A percentile compares a stretch with the other conserved stretches of the same genome.
Evolutionary conservation across 345 rosid genomes (phyloP).

Genomic region (Eucalyptus rudis): DNA sequence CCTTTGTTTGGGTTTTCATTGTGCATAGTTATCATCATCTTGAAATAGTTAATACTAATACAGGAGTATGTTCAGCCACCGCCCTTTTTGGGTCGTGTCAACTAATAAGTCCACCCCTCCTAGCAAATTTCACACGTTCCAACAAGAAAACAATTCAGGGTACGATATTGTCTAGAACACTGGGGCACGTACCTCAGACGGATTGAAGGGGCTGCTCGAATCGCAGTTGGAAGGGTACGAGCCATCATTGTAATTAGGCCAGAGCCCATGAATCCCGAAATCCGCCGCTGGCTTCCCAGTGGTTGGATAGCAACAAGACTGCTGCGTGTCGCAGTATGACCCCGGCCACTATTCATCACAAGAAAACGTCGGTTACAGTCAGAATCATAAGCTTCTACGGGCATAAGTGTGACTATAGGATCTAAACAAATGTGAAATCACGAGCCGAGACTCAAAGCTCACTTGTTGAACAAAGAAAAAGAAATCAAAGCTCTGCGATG

Average conservation of each 20-base stretch:
- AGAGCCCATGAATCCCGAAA: constrained; percentile 87
- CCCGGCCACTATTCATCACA: constrained; percentile 73
- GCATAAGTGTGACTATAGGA: neutral
- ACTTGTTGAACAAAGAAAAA: constrained; percentile 96
- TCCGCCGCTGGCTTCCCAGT: constrained; percentile 86
- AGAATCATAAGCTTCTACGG: neutral
- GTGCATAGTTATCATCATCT: neutral
- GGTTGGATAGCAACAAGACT: constrained; percentile 72
- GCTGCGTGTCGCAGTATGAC: constrained; percentile 63
- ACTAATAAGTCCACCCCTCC: neutral
- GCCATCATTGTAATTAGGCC: constrained; percentile 86
- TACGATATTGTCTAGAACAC: neutral
- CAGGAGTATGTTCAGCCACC: neutral
- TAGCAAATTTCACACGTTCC: too few species aligned
- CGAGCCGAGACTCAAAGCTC: neutral
- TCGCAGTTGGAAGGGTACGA: constrained; percentile 81
- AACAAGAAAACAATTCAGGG: neutral
- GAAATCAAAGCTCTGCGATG: constrained; percentile 74
- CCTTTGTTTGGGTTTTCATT: neutral
- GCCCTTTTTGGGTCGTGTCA: neutral
- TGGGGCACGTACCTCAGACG: constrained; percentile 29
- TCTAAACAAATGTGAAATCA: neutral
- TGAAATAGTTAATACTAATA: neutral
- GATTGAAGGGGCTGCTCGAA: constrained; percentile 26
- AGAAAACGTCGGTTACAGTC: neutral